Evolutionary conservation across 73 alveolate genomes (phyloP).

Genomic region (Paramecium bursaria): DNA sequence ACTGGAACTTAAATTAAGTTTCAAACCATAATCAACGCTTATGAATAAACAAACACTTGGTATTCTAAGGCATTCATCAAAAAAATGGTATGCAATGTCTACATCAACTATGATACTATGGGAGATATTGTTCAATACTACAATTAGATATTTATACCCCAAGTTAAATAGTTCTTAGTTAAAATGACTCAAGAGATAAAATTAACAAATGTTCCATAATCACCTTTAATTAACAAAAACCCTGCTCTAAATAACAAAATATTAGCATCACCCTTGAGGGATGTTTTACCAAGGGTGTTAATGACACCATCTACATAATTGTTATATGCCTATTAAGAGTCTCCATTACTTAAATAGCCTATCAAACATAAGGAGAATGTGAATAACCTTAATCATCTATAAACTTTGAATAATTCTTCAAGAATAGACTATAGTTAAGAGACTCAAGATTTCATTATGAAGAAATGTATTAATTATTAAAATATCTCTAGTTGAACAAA

Average conservation of each 20-base stretch:
- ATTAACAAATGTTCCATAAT: neutral
- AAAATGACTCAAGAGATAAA: conserved; percentile 21
- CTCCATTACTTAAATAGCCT: conserved; percentile 29
- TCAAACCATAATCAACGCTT: conserved; percentile 21
- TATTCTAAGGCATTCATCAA: conserved; percentile 15
- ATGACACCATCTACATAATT: conserved; percentile 57
- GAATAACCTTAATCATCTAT: neutral
- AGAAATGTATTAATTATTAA: conserved; percentile 8
- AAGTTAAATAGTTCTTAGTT: conserved; percentile 10
- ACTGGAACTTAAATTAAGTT: conserved; percentile 32
- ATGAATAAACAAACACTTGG: conserved; percentile 53
- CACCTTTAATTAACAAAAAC: conserved; percentile 36
- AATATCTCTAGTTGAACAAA: conserved; percentile 24
- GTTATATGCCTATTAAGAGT: conserved; percentile 56
- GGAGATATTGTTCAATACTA: conserved; percentile 53
- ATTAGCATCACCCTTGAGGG: conserved; percentile 54
- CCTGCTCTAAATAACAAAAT: conserved; percentile 21
- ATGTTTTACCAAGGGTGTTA: conserved; percentile 26
- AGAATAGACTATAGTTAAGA: conserved; percentile 36
- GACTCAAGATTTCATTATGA: conserved; percentile 34
- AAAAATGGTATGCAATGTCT: conserved; percentile 47
- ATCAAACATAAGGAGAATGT: neutral
- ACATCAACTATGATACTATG: conserved; percentile 32
- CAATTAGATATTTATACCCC: conserved; percentile 18
- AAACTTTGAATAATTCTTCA: neutral